Evolutionary conservation across 1,284 basidiomycete species (phyloP).

Genomic region (Boletellus deceptivus): DNA sequence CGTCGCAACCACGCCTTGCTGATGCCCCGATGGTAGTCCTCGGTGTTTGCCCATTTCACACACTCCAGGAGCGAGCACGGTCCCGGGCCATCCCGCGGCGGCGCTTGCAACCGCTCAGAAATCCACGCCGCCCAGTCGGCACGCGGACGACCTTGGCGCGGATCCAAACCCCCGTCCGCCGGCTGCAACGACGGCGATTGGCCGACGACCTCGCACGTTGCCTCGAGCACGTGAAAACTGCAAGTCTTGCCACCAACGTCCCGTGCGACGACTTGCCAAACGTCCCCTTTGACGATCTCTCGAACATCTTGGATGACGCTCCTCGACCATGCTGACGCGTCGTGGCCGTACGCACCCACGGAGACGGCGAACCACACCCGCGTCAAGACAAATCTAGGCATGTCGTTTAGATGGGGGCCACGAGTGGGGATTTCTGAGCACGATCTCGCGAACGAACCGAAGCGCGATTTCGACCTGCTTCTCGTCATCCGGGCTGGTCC

Average conservation of each 20-base stretch:
- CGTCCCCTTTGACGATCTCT: constrained; percentile 51
- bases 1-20: constrained; percentile 60
- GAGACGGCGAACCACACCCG: constrained; percentile 62
- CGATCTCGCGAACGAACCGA: constrained; percentile 40
- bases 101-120: constrained; percentile 20
- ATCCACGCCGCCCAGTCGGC: constrained; percentile 67
- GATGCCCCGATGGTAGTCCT: constrained; percentile 67
- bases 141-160: constrained; percentile 37
- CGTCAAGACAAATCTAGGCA: constrained; percentile 58
- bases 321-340: constrained; percentile 34
- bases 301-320: constrained; percentile 44
- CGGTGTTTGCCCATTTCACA: constrained; percentile 60
- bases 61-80: constrained; percentile 31
- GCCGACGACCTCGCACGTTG: constrained; percentile 71
- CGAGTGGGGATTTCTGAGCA: background rate
- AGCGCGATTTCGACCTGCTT: constrained; percentile 55
- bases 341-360: constrained; percentile 37
- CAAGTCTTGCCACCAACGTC: constrained; percentile 25
- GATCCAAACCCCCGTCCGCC: background rate
- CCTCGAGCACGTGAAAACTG: constrained; percentile 54
- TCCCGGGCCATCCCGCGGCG: background rate
- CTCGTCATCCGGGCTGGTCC: constrained; percentile 57
- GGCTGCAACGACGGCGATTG: constrained; percentile 20
- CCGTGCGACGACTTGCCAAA: constrained; percentile 54
- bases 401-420: constrained; percentile 4